Evolutionary conservation across 1,284 basidiomycete species (phyloP), one percentile per base, ranked within the genome.

Genomic region (Ceratobasidium sp.): DNA sequence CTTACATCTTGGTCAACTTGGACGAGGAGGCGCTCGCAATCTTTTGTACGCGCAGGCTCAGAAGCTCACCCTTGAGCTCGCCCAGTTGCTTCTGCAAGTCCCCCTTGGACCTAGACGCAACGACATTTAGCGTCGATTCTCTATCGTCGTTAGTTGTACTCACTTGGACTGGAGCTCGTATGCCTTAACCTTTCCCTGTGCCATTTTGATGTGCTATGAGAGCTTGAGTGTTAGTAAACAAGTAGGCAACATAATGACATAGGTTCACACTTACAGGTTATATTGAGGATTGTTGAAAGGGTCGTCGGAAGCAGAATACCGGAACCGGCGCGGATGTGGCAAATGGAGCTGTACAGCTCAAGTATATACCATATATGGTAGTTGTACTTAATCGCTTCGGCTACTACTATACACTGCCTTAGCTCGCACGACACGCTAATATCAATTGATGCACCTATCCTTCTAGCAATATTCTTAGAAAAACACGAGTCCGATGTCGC

Each of bases 161-260:
- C 86, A 97, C 96, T 98, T 98, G 86, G 94, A 95, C 87, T 97
- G 95, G 85, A 98, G 95, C 87, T 98, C 96, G 89, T 97, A 96
- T 83, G 96, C 96, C 90, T 96, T 95, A 88, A 98, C 95, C 90
- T 86, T 86, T 79, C 82, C 83, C 78, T 83, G 82, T 17, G 79
- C 69, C 79, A 79, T 79, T 77, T 75, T 78, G 51, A 15, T 61
- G 47, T 64, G 13, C 71, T 74, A 35, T 2, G 49, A 20, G 31
- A 6, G 17, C 37, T 31, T 8, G 26, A 4, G 23, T 1, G 56
- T 73, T 26, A 47, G n/a, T n/a, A 60, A 31, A 58, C 28, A 31
- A 31, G 26, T 39, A 26, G 23, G 31, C 51, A 60, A 15, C 45
- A 17, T 45, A 61, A 11, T 28, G 47, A 7, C 68, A 73, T 73